Evolutionary conservation across 352 stramenopile genomes (phyloP).

Genomic region (Phytophthora citrophthora): DNA sequence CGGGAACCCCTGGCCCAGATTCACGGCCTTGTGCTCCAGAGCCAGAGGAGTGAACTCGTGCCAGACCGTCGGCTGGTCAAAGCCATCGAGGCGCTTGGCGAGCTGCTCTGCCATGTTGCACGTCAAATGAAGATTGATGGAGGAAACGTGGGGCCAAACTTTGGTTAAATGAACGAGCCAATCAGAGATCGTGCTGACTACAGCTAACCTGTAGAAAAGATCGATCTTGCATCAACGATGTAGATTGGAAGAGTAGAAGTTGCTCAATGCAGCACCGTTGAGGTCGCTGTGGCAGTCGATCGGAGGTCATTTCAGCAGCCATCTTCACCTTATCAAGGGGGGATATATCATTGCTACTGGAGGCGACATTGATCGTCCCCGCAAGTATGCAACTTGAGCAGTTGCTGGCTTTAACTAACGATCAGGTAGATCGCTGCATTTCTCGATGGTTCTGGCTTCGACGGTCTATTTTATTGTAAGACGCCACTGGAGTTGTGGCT

Average conservation of each 20-base stretch:
- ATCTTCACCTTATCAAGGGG: no score
- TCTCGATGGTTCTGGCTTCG: no score
- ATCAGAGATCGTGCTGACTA: slow-evolving; percentile 10
- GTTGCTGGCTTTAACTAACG: no score
- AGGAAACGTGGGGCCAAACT: slow-evolving; percentile 5
- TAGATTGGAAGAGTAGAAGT: slow-evolving; percentile 22
- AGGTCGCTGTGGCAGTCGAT: background rate
- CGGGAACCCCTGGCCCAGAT: slow-evolving; percentile 94
- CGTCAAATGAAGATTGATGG: slow-evolving; percentile 19
- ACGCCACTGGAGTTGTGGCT: no score
- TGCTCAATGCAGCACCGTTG: background rate
- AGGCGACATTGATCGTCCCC: no score
- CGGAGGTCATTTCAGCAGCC: no score
- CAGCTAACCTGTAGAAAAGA: slow-evolving; percentile 53
- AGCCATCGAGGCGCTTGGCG: slow-evolving; percentile 65
- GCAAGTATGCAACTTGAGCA: no score
- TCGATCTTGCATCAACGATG: slow-evolving; percentile 4
- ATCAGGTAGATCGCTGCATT: no score
- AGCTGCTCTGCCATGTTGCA: slow-evolving; percentile 64
- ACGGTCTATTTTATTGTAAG: no score
- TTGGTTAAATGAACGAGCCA: slow-evolving; percentile 15
- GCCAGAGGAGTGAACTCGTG: slow-evolving; percentile 92
- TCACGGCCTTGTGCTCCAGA: slow-evolving; percentile 88
- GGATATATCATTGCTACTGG: no score
- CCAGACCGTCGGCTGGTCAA: slow-evolving; percentile 85